Percentiles rank a stretch among this genome's conserved stretches.
phyloP scores from a whole-genome alignment of 768 basidiomycete genomes.

The Coprinopsis marcescibilis region DNA sequence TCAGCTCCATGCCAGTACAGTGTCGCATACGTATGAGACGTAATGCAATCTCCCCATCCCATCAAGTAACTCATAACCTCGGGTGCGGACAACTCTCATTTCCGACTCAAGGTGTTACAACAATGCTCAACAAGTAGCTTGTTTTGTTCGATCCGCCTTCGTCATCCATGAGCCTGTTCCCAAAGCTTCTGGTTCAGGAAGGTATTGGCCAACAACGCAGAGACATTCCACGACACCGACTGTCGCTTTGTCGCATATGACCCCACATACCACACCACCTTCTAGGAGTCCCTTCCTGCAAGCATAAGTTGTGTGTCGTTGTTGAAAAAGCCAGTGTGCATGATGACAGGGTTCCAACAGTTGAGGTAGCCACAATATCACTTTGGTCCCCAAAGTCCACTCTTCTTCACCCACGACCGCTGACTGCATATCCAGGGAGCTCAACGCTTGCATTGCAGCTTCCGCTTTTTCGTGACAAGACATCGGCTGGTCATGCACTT shows the following conservation, averaged over 20 bases:
- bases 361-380: slow-evolving; percentile 20
- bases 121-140: slow-evolving; percentile 27
- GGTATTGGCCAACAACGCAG: slow-evolving; percentile 30
- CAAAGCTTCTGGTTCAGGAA: slow-evolving; percentile 20
- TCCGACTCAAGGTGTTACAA: slow-evolving; percentile 23
- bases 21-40: slow-evolving; percentile 29
- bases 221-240: slow-evolving; percentile 24
- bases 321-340: slow-evolving; percentile 24
- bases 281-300: slow-evolving; percentile 26
- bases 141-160: slow-evolving; percentile 18
- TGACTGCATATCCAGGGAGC: slow-evolving; percentile 22
- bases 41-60: slow-evolving; percentile 34
- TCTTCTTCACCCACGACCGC: slow-evolving; percentile 19
- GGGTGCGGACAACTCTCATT: slow-evolving; percentile 32
- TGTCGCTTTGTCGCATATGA: slow-evolving; percentile 38
- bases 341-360: slow-evolving; percentile 21
- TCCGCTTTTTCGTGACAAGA: slow-evolving; percentile 12
- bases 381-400: slow-evolving; percentile 25
- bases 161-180: slow-evolving; percentile 5
- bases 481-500: slow-evolving; percentile 23
- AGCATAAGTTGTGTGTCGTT: slow-evolving; percentile 34
- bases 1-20: slow-evolving; percentile 27
- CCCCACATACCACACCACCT: slow-evolving; percentile 32
- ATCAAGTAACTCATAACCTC: slow-evolving; percentile 34
- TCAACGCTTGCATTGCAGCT: slow-evolving; percentile 25